Conservation (phyloP, 441 rosid species). For the Eutrema salsugineum region DNA sequence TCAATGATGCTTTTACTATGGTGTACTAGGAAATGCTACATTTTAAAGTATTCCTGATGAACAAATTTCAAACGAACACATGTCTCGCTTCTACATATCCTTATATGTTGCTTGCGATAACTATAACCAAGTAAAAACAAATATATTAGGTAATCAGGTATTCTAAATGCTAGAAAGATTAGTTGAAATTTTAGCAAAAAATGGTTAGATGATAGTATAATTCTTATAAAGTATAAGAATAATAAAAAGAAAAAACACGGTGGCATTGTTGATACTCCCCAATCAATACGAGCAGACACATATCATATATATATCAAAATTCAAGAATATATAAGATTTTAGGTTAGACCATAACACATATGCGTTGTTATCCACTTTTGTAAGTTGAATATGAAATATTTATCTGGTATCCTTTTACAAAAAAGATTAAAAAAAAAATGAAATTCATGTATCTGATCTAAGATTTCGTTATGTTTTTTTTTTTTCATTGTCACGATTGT, state of each 20-base stretch:
- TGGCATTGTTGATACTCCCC: conserved; percentile 6
- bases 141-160: not conserved
- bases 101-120: not conserved
- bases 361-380: conserved; percentile 11
- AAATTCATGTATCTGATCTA: not conserved
- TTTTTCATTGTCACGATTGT: not conserved
- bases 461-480: not conserved
- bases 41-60: not conserved
- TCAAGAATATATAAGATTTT: not conserved
- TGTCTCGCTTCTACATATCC: not conserved
- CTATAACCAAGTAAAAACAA: not conserved
- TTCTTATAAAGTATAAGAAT: not conserved
- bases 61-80: not conserved
- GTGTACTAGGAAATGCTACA: not conserved
- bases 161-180: not conserved
- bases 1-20: not conserved
- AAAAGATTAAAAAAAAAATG: no score
- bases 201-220: not conserved
- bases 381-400: not conserved
- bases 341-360: not conserved
- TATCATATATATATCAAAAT: conserved; percentile 1
- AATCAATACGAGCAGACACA: not conserved
- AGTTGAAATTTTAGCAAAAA: not conserved
- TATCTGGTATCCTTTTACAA: no score
- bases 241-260: not conserved